phyloP scores from a whole-genome alignment of 169 alveolate genomes.

The Babesia sp. region DNA sequence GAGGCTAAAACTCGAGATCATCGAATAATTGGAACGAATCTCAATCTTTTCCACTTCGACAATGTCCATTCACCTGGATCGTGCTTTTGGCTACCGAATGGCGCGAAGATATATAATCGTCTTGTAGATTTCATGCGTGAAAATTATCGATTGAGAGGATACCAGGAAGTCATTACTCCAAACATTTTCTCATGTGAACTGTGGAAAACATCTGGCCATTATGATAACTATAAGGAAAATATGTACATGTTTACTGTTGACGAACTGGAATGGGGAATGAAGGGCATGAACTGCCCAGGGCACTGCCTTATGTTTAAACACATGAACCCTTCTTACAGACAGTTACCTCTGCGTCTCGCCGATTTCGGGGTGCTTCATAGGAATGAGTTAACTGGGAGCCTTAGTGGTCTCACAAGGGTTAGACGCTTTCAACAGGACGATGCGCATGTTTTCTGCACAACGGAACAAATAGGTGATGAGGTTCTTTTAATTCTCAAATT shows the following conservation, averaged over 20 bases:
- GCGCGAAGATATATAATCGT: slow-evolving; percentile 95
- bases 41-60: slow-evolving; percentile 94
- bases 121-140: slow-evolving; percentile 91
- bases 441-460: slow-evolving; percentile 98
- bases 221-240: slow-evolving; percentile 90
- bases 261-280: slow-evolving; percentile 96
- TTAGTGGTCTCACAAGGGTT: slow-evolving; percentile 96
- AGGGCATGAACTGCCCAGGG: slow-evolving; percentile 99
- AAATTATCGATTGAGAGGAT: slow-evolving; percentile 69
- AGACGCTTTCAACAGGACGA: slow-evolving; percentile 99
- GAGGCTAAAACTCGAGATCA: slow-evolving; percentile 99
- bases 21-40: slow-evolving; percentile 91
- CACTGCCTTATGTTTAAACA: slow-evolving; percentile 94
- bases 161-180: slow-evolving; percentile 95
- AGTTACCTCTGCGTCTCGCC: slow-evolving; percentile 96
- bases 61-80: slow-evolving; percentile 85
- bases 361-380: slow-evolving; percentile 99
- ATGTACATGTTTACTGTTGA: slow-evolving; percentile 92
- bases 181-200: slow-evolving; percentile 92
- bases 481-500: slow-evolving; percentile 89
- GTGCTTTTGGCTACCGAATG: slow-evolving; percentile 96
- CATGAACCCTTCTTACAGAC: slow-evolving; percentile 90
- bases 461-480: slow-evolving; percentile 92
- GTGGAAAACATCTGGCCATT: slow-evolving; percentile 99
- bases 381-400: slow-evolving; percentile 97